Percentiles rank a stretch among this genome's conserved stretches.
phyloP scores from a whole-genome alignment of 2,329 filamentous ascomycete genomes.

The Periconia macrospinosa region DNA sequence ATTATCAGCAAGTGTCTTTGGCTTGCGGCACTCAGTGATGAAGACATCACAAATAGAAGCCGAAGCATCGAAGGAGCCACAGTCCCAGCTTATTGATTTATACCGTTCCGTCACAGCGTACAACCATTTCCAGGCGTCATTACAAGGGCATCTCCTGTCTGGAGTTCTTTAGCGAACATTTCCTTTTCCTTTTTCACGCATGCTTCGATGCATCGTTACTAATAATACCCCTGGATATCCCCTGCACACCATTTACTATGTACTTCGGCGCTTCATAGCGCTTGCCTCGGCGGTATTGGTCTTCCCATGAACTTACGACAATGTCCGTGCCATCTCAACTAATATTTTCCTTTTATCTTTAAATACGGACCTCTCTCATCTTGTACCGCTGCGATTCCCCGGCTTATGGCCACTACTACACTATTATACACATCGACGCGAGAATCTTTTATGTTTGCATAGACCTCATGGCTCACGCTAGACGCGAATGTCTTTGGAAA shows the following conservation, averaged over 20 bases:
- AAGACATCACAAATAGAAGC: conserved; percentile 61
- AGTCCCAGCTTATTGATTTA: conserved; percentile 6
- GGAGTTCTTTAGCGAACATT: not conserved
- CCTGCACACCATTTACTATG: not conserved
- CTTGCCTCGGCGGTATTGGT: not conserved
- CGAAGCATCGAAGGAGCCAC: conserved; percentile 32
- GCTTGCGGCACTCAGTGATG: conserved; percentile 75
- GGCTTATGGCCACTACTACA: conserved; percentile 15
- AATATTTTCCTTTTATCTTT: conserved; percentile 20
- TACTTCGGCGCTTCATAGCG: not conserved
- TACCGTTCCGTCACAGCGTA: conserved; percentile 13
- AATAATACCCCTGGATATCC: not conserved
- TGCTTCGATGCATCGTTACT: not conserved
- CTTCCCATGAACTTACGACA: not conserved
- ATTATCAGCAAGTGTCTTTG: conserved; percentile 82
- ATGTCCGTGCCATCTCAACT: not conserved
- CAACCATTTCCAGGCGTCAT: conserved; percentile 2
- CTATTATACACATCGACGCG: not conserved
- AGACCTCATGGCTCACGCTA: conserved; percentile 37
- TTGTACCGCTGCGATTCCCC: conserved; percentile 19
- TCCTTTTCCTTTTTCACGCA: not conserved
- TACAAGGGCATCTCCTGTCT: not conserved
- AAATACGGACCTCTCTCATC: conserved; percentile 15
- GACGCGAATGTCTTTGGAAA: conserved; percentile 6
- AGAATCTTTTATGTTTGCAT: conserved; percentile 4